Conservation (phyloP, 768 basidiomycete species). For the Hebeloma cylindrosporum region DNA sequence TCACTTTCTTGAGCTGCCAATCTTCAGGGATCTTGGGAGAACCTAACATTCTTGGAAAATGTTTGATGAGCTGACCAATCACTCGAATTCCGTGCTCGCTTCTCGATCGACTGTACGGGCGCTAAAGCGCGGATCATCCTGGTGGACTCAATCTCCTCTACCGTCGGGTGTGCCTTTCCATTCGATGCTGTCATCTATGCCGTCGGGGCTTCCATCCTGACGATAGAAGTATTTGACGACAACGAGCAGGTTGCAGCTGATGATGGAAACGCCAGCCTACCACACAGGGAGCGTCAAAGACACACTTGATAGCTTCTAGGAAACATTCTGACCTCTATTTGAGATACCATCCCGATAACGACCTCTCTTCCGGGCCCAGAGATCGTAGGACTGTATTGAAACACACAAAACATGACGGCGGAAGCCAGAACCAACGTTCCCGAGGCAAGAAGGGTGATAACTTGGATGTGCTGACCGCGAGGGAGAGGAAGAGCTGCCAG, state of each 20-base stretch:
- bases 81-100: neutral
- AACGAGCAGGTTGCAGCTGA: slow-evolving; percentile 7
- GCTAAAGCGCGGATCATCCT: neutral
- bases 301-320: no score
- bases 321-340: slow-evolving; percentile 1
- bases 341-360: slow-evolving; percentile 7
- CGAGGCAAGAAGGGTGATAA: slow-evolving; percentile 1
- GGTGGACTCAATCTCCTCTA: neutral
- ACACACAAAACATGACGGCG: slow-evolving; percentile 3
- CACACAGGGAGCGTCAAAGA: neutral
- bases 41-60: neutral
- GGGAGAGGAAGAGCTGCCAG: slow-evolving; percentile 2
- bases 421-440: neutral
- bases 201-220: slow-evolving; percentile 2
- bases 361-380: slow-evolving; percentile 5
- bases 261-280: slow-evolving; percentile 4
- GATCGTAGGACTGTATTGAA: slow-evolving; percentile 5
- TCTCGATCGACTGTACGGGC: neutral
- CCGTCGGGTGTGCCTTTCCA: slow-evolving; percentile 8
- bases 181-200: slow-evolving; percentile 9
- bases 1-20: no score
- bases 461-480: slow-evolving; percentile 8
- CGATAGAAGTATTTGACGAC: slow-evolving; percentile 2
- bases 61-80: slow-evolving; percentile 4
- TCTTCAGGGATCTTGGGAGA: no score